Base-by-base conservation (phyloP, 2,329 filamentous ascomycete genomes). In the Aspergillus sp. region DNA sequence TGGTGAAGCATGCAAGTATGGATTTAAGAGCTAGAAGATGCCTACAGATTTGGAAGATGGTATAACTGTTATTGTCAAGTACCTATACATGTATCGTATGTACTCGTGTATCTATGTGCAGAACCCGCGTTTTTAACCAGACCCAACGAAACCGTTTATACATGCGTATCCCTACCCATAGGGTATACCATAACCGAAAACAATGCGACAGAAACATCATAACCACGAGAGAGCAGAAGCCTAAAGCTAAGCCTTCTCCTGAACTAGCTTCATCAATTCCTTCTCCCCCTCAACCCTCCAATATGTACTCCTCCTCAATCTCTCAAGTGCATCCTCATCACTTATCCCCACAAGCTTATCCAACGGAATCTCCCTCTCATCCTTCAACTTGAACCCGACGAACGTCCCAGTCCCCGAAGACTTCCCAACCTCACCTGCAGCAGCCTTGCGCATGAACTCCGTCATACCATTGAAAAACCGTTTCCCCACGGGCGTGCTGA, bases 401-500 rank as follows among this genome's bases (percentile, higher is more conserved):
- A 61, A 64, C 7, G 61, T 60, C 41, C 68, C 50, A 33, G 60
- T 46, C n/a, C 63, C 64, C n/a, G 62, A 52, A 22, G 54, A 52
- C 15, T 49, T 49, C 37, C 19, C 17, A 5, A 66, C 60, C 15
- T 49, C 50, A 1, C 59, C 66, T 1, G 61, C 55, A 4, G 58
- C 62, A 4, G 62, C 67, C 51, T 67, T 61, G 0, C 56, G 58
- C 44, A 65, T 68, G 47, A 88, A 89, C 2, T 62, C 65, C 0
- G 78, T 68, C 77, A 82, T 81, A 3, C 71, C 68, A 12, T 74
- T 64, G 49, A 81, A 76, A 57, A 81, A 85, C 43, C 76, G 72
- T 54, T 61, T 68, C 2, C 76, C 68, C 25, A 68, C 73, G 1
- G 71, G 60, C 2, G 75, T 62, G 4, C 68, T 65, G 1, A 73